phyloP scores from a whole-genome alignment of 1,139 yeast species.

The Scheffersomyces parashehatae region DNA sequence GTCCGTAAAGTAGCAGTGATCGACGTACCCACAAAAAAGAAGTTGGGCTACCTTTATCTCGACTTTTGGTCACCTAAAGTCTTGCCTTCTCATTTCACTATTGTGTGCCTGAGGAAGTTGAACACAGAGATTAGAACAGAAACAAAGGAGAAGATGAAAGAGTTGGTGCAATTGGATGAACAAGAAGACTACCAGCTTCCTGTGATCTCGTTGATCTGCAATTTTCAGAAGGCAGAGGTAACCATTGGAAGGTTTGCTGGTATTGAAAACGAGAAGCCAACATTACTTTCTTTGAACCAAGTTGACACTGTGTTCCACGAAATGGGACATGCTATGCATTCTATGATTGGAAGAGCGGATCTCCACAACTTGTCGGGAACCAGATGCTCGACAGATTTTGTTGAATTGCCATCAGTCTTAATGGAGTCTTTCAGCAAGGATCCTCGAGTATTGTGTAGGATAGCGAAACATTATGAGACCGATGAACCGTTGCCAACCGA shows the following conservation, averaged over 20 bases:
- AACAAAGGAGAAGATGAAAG: constrained; percentile 29
- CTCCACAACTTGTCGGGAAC: constrained; percentile 94
- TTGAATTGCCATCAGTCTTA: constrained; percentile 89
- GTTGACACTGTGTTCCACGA: constrained; percentile 95
- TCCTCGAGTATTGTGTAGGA: constrained; percentile 67
- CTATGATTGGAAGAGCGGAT: constrained; percentile 90
- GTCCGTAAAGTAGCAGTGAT: constrained; percentile 78
- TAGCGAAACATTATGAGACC: constrained; percentile 75
- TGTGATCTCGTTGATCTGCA: constrained; percentile 85
- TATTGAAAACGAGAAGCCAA: constrained; percentile 26
- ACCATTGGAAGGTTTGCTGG: constrained; percentile 30
- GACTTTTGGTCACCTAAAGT: constrained; percentile 52
- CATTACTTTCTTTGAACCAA: constrained; percentile 68
- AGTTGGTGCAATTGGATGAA: constrained; percentile 54
- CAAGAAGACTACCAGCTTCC: constrained; percentile 69
- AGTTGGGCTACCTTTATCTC: constrained; percentile 42
- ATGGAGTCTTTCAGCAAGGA: constrained; percentile 94
- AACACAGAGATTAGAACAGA: constrained; percentile 34
- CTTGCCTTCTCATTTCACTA: constrained; percentile 91
- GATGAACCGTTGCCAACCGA: constrained; percentile 59
- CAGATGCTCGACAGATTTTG: constrained; percentile 93
- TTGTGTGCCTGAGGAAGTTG: constrained; percentile 80
- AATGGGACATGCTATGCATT: constrained; percentile 99
- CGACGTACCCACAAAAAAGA: constrained; percentile 26
- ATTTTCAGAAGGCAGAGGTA: constrained; percentile 51